phyloP scores from a whole-genome alignment of 2,329 filamentous ascomycete genomes.

The Dactylellina cionopaga region DNA sequence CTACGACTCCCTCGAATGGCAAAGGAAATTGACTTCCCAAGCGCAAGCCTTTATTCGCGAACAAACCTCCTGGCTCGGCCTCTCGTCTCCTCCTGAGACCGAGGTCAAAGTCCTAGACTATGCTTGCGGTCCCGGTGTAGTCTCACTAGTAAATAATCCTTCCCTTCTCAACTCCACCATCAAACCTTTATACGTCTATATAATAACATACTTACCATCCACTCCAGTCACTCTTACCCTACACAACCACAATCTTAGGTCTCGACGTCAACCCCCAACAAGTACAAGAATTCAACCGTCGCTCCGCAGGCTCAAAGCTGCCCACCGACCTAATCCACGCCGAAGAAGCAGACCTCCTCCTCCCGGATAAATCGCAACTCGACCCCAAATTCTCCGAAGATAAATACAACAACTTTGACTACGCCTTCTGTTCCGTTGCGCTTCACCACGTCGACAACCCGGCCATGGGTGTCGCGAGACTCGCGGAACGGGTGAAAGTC shows the following conservation, averaged over 20 bases:
- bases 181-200: background rate
- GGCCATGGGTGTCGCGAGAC: background rate
- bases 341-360: constrained; percentile 20
- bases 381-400: background rate
- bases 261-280: constrained; percentile 48
- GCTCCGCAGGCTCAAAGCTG: constrained; percentile 5
- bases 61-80: constrained; percentile 22
- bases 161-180: background rate
- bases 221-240: constrained; percentile 23
- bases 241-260: constrained; percentile 25
- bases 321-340: constrained; percentile 24
- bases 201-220: background rate
- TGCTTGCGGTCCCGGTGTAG: constrained; percentile 41
- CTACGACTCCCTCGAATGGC: constrained; percentile 51
- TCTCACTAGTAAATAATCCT: constrained; percentile 34
- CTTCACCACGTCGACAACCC: constrained; percentile 45
- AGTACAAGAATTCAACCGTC: constrained; percentile 45
- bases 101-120: constrained; percentile 39
- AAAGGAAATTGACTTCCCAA: constrained; percentile 29
- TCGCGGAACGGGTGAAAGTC: constrained; percentile 18
- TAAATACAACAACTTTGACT: constrained; percentile 36
- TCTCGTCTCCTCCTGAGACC: constrained; percentile 27
- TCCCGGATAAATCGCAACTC: background rate
- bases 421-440: constrained; percentile 34
- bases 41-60: constrained; percentile 28